Percentiles rank a stretch among this genome's conserved stretches.
Conservation (phyloP, 495 filamentous ascomycete genomes). For the Lasiosphaeria miniovina region DNA sequence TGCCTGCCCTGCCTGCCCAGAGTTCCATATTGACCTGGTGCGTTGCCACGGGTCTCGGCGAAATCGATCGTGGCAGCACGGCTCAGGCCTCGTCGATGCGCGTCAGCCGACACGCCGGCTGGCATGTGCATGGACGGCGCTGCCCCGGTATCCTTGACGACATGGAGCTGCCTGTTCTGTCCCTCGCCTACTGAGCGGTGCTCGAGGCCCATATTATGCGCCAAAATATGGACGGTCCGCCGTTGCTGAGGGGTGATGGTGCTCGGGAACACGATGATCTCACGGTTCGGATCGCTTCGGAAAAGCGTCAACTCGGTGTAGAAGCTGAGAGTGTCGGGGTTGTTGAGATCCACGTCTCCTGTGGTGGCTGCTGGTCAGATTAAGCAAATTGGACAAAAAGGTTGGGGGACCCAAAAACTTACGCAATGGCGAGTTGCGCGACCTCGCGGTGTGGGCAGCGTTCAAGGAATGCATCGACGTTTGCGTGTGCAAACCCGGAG, state of each 20-base stretch:
- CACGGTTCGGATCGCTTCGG: conserved; percentile 71
- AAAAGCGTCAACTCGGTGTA: conserved; percentile 88
- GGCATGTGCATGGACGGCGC: conserved; percentile 48
- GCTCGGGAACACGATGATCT: conserved; percentile 78
- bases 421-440: conserved; percentile 39
- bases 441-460: conserved; percentile 39
- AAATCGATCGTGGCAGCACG: conserved; percentile 98
- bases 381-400: conserved; percentile 26
- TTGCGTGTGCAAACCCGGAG: conserved; percentile 68
- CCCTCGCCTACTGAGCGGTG: conserved; percentile 85
- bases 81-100: conserved; percentile 75
- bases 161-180: conserved; percentile 81
- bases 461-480: conserved; percentile 79
- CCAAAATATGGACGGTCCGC: conserved; percentile 86
- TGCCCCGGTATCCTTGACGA: conserved; percentile 62
- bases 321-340: conserved; percentile 79
- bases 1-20: conserved; percentile 66
- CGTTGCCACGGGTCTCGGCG: conserved; percentile 75
- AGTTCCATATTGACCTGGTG: conserved; percentile 65
- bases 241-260: conserved; percentile 78
- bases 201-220: conserved; percentile 89
- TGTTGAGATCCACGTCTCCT: conserved; percentile 84
- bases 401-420: conserved; percentile 17
- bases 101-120: conserved; percentile 66
- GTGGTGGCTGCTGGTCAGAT: conserved; percentile 19